These are phyloP conservation scores for Chalaropsis ovoidea DNA, from an alignment of 2,329 filamentous ascomycete species.

Conservation along the genomic window DNA sequence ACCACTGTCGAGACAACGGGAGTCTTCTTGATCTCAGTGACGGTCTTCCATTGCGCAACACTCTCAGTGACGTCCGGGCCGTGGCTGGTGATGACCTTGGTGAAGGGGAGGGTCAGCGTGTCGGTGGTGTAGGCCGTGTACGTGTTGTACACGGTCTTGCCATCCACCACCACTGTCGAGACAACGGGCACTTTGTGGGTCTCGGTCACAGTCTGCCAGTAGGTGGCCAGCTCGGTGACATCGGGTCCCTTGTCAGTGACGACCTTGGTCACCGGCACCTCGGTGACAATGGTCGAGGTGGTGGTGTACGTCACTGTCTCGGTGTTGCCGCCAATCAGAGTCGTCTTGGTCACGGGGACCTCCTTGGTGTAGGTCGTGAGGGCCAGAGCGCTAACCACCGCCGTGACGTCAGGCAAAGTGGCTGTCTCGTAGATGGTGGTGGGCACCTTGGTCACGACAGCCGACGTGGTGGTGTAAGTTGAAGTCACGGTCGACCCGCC, in stretches of 20 bases:
- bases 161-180: slow-evolving; percentile 6
- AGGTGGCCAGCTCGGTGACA: slow-evolving; percentile 11
- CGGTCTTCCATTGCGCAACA: neutral
- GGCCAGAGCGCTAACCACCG: neutral
- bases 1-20: slow-evolving; percentile 11
- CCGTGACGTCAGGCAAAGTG: slow-evolving; percentile 18
- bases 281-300: slow-evolving; percentile 13
- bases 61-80: slow-evolving; percentile 16
- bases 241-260: slow-evolving; percentile 27
- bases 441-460: slow-evolving; percentile 15
- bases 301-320: slow-evolving; percentile 15
- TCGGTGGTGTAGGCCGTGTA: slow-evolving; percentile 10
- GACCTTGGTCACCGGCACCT: slow-evolving; percentile 28
- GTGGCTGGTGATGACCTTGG: slow-evolving; percentile 15
- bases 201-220: slow-evolving; percentile 13
- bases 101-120: slow-evolving; percentile 10
- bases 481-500: slow-evolving; percentile 21
- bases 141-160: slow-evolving; percentile 12
- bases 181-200: slow-evolving; percentile 9
- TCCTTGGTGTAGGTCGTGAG: slow-evolving; percentile 19
- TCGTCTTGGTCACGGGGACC: slow-evolving; percentile 19
- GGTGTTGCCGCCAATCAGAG: slow-evolving; percentile 12
- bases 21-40: slow-evolving; percentile 8
- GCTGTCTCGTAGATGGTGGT: slow-evolving; percentile 19
- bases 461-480: slow-evolving; percentile 22